Evolutionary conservation across 345 rosid species (phyloP).

Genomic region (Gossypium herbaceum): DNA sequence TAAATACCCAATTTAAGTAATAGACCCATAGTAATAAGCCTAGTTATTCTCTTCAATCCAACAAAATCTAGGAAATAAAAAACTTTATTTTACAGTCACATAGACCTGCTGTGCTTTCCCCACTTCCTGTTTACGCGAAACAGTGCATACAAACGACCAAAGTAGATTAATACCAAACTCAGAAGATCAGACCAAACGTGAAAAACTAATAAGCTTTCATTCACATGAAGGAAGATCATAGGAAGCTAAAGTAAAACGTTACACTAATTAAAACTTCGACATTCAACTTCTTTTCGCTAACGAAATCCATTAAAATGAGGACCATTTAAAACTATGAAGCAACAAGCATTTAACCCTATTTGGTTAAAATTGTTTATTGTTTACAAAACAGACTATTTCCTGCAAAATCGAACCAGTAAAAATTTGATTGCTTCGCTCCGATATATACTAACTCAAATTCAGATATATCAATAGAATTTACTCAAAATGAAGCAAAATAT

Average conservation of each 20-base stretch:
- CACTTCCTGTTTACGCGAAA: neutral
- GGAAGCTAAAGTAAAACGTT: neutral
- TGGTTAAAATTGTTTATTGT: neutral
- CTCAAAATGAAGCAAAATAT: conserved; percentile 2
- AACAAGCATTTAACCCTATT: neutral
- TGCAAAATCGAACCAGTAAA: neutral
- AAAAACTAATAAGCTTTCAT: neutral
- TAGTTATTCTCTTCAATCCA: neutral
- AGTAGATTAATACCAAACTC: neutral
- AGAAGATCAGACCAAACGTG: neutral
- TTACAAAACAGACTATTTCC: neutral
- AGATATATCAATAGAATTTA: neutral
- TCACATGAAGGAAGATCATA: neutral
- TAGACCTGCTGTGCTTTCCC: neutral
- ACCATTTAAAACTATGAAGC: neutral
- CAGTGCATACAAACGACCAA: neutral
- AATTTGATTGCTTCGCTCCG: neutral
- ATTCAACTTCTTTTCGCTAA: neutral
- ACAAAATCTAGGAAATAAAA: neutral
- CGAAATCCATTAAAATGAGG: neutral
- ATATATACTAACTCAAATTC: neutral
- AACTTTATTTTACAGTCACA: neutral
- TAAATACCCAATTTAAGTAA: neutral
- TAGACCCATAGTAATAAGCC: neutral
- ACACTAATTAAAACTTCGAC: neutral